Percentiles rank a stretch among this genome's conserved stretches.
phyloP scores from a whole-genome alignment of 73 alveolate species.

The Paraurostyla sp. region DNA sequence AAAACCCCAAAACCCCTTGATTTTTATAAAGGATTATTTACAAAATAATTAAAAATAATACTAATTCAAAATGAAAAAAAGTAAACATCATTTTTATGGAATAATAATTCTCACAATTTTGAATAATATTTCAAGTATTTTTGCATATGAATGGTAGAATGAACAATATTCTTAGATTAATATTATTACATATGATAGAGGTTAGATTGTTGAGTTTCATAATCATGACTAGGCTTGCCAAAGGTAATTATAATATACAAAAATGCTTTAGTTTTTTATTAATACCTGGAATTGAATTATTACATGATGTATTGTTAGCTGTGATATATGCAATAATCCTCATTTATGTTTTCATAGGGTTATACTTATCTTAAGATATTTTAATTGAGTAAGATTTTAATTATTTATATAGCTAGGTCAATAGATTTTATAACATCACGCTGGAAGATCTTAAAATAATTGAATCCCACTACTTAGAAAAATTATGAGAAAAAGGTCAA shows the following conservation, averaged over 20 bases:
- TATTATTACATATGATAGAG: conserved; percentile 31
- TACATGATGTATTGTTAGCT: neutral
- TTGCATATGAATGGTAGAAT: neutral
- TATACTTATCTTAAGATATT: neutral
- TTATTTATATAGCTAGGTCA: neutral
- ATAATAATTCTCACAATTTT: no score
- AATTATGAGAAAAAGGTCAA: conserved; percentile 52
- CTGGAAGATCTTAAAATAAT: neutral
- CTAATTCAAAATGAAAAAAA: neutral
- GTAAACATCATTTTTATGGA: no score
- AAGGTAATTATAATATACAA: neutral
- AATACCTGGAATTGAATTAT: conserved; percentile 25
- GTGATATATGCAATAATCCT: neutral
- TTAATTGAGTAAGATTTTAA: conserved; percentile 20
- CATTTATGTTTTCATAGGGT: neutral
- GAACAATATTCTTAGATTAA: neutral
- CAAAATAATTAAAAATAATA: no score
- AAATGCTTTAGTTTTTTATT: conserved; percentile 22
- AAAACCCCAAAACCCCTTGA: no score
- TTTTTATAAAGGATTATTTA: no score
- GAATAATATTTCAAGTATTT: no score
- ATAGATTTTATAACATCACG: neutral
- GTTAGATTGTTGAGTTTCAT: conserved; percentile 15
- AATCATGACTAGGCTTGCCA: conserved; percentile 3
- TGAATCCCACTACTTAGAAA: neutral